Evolutionary conservation across 179 eudicot genomes (phyloP), one percentile per base, ranked within the genome.

Genomic region (Heliamphora pulchella): DNA sequence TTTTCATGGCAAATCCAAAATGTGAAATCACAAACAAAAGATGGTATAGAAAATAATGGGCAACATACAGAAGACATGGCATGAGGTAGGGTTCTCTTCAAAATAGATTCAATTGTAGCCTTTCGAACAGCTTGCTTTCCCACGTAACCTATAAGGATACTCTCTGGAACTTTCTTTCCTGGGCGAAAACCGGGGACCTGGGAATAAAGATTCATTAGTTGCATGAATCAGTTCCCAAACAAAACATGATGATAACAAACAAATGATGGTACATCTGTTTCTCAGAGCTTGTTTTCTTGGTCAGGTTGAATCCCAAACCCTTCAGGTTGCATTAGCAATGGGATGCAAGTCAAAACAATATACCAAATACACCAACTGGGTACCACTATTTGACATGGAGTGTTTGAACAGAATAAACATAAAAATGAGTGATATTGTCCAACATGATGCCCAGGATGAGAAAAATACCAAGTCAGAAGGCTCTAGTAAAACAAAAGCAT

Each of bases 171-270:
- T 64, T 86, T 86, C 92, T 89, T 92, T 74, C 99, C 98, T 17
- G 93, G 91, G n/a, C 98, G 98, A 90, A 96, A 93, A 83, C 99
- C 99, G 84, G 97, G 99, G 81, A 96, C 82, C 99, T 96, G 87
- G n/a, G 64, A 15, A 58, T 75, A 64, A 78, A 71, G 71, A 46
- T 39, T 43, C 81, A 84, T 61, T 41, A 20, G 66, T 20, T 58
- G 15, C 58, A 62, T 58, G 53, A 81, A 44, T 57, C 41, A 44
- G 59, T 53, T 47, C 77, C 15, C 70, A 18, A 61, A 41, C 39
- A 20, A 31, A 73, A 63, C 10, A 53, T 39, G 0, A 51, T 80
- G 50, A 47, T 11, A 55, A 64, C 4, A 15, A 2, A 65, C 5
- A 74, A 66, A 55, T 13, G 5, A 11, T 43, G 9, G 8, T 18